These are phyloP conservation scores for Phialocephala sp. DNA, from an alignment of 2,329 filamentous ascomycete species.

Conservation along the genomic window DNA sequence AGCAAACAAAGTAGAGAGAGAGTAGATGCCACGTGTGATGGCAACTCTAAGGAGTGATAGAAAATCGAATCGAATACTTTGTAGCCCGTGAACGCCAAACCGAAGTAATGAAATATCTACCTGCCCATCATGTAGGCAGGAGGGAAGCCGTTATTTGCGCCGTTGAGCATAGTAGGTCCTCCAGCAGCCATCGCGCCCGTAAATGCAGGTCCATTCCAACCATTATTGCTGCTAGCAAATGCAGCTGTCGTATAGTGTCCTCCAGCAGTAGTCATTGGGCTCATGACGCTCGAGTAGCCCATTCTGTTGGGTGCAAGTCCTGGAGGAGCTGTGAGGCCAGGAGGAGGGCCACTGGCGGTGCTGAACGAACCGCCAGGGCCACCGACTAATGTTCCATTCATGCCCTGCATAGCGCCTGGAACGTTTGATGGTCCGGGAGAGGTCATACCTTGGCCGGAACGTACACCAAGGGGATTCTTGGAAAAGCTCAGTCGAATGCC, in stretches of 20 bases:
- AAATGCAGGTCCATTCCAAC: constrained; percentile 40
- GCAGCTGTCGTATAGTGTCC: constrained; percentile 36
- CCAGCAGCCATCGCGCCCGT: constrained; percentile 41
- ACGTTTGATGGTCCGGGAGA: constrained; percentile 49
- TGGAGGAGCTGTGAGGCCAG: constrained; percentile 78
- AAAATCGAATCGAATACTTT: constrained; percentile 24
- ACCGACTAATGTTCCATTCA: constrained; percentile 61
- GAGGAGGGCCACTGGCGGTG: constrained; percentile 70
- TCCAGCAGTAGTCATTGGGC: constrained; percentile 32
- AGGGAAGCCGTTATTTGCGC: constrained; percentile 40
- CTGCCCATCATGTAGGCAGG: constrained; percentile 46
- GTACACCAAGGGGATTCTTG: constrained; percentile 93
- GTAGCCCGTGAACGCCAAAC: constrained; percentile 30
- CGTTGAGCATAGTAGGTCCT: constrained; percentile 39
- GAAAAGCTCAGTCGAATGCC: constrained; percentile 96
- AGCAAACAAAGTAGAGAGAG: constrained; percentile 26
- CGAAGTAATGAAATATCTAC: constrained; percentile 35
- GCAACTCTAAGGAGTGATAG: constrained; percentile 28
- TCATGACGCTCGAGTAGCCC: constrained; percentile 36
- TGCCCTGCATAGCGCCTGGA: constrained; percentile 55
- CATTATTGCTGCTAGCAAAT: constrained; percentile 36
- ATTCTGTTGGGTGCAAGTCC: constrained; percentile 58
- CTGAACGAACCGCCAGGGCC: constrained; percentile 40
- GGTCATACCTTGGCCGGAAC: constrained; percentile 67
- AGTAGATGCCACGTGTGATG: constrained; percentile 27